Conservation (phyloP, 345 rosid species). For the Brassica juncea region DNA sequence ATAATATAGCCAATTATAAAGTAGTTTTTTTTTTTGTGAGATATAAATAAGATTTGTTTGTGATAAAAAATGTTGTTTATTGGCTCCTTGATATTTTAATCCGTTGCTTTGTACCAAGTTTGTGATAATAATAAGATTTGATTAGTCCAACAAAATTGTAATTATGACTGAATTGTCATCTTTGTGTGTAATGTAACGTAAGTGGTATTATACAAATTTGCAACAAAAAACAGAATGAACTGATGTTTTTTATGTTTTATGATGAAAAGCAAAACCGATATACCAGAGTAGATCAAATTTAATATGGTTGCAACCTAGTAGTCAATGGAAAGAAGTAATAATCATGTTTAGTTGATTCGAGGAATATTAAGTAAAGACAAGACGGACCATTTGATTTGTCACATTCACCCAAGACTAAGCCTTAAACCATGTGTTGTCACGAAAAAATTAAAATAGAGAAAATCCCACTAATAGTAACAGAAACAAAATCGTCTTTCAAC, state of each 20-base stretch:
- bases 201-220: background rate
- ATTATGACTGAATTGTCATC: background rate
- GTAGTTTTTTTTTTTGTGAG: constrained; percentile 1
- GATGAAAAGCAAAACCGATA: background rate
- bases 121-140: constrained; percentile 15
- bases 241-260: background rate
- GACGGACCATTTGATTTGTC: background rate
- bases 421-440: background rate
- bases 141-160: background rate
- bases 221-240: background rate
- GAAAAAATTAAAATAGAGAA: background rate
- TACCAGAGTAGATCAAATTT: background rate
- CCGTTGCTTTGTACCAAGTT: constrained; percentile 2
- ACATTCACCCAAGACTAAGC: background rate
- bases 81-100: background rate
- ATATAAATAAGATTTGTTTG: constrained; percentile 7
- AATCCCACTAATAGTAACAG: background rate
- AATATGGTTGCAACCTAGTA: too few species aligned
- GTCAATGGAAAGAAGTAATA: too few species aligned
- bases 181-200: background rate
- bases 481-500: constrained; percentile 22
- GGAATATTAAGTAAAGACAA: background rate
- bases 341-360: background rate
- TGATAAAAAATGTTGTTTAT: constrained; percentile 10
- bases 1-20: background rate